phyloP scores from a whole-genome alignment of 108 stramenopile species.

The Schizochytrium sp. region DNA sequence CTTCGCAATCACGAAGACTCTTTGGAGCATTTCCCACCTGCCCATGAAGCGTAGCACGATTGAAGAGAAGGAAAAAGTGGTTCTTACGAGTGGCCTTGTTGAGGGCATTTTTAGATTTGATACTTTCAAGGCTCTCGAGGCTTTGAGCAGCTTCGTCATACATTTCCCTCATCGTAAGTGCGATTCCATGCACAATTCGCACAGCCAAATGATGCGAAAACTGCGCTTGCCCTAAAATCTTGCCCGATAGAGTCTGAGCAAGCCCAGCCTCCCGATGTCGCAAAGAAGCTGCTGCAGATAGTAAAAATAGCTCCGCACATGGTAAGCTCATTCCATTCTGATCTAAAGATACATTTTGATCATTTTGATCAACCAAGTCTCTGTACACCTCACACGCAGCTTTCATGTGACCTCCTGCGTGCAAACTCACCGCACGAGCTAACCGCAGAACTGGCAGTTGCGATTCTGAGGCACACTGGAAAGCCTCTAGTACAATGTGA shows the following conservation, averaged over 20 bases:
- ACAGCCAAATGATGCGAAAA: neutral
- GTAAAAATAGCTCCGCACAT: neutral
- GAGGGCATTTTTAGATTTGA: neutral
- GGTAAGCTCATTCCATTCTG: neutral
- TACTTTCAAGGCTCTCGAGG: neutral
- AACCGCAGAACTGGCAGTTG: neutral
- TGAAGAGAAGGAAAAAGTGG: constrained; percentile 23
- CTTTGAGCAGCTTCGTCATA: neutral
- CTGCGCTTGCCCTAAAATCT: neutral
- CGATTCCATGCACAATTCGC: neutral
- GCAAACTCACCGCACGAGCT: neutral
- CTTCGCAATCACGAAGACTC: neutral
- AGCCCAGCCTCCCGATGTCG: neutral
- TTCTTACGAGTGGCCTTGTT: neutral
- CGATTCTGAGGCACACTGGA: neutral
- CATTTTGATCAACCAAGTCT: too few species aligned
- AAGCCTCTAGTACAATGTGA: neutral
- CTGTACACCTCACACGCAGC: neutral
- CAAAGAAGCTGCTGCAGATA: neutral
- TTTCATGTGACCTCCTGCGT: neutral
- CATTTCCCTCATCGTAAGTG: neutral
- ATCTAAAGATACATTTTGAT: too few species aligned
- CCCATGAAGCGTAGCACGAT: constrained; percentile 4
- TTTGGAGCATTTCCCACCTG: neutral
- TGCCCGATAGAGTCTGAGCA: neutral